These are phyloP conservation scores for Oryza brachyantha DNA, from an alignment of 176 grass and related monocot genomes.

Conservation along the genomic window DNA sequence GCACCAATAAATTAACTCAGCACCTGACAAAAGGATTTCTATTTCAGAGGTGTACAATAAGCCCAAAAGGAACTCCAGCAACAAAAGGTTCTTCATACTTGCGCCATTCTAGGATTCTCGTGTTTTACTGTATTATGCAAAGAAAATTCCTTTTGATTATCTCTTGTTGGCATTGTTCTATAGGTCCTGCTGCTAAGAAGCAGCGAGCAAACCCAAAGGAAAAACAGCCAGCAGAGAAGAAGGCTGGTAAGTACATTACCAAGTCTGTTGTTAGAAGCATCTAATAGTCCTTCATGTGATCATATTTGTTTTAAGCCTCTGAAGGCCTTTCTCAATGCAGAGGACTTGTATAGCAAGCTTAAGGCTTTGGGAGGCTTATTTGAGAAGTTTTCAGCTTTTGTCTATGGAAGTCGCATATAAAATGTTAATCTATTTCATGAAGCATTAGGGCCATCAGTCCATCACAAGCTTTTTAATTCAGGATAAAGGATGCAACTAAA, in stretches of 20 bases:
- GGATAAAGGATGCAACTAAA: background rate
- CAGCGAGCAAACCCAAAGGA: constrained; percentile 32
- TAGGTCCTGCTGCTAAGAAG: constrained; percentile 55
- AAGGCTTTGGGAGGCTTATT: background rate
- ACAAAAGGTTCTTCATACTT: constrained; percentile 43
- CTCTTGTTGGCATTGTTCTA: constrained; percentile 10
- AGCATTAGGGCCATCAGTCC: background rate
- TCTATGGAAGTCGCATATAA: background rate
- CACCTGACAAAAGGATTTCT: constrained; percentile 12
- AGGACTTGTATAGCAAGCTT: background rate
- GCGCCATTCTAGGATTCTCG: constrained; percentile 5
- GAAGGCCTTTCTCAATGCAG: background rate
- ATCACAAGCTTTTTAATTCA: background rate
- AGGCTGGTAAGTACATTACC: constrained; percentile 53
- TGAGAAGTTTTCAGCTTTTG: constrained; percentile 8
- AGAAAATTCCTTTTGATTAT: background rate
- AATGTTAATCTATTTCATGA: background rate
- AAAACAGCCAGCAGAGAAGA: constrained; percentile 44
- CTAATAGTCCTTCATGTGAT: constrained; percentile 3
- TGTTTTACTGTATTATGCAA: background rate
- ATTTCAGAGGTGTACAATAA: constrained; percentile 53
- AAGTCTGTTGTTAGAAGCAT: constrained; percentile 3
- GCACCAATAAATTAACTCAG: constrained; percentile 11
- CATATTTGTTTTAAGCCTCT: background rate
- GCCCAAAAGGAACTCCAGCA: constrained; percentile 48